Evolutionary conservation across 1,284 basidiomycete species (phyloP).

Genomic region (Ustilago sp.): DNA sequence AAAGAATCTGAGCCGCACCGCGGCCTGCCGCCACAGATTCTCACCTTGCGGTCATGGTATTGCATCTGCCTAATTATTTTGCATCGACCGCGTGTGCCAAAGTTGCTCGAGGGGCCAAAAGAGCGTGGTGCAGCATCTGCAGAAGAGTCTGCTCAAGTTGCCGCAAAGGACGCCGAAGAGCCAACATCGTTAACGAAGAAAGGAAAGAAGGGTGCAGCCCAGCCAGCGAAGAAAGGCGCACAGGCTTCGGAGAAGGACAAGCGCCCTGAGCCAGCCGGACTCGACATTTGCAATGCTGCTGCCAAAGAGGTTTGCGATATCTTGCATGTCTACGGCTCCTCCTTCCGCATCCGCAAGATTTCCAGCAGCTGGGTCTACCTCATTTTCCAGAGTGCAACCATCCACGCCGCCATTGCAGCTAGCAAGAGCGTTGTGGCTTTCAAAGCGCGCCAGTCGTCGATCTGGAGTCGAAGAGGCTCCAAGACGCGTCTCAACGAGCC

Average conservation of each 20-base stretch:
- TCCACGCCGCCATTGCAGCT: conserved; percentile 48
- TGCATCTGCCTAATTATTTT: conserved; percentile 54
- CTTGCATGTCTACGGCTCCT: conserved; percentile 48
- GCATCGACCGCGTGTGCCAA: conserved; percentile 48
- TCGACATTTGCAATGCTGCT: conserved; percentile 49
- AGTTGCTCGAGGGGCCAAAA: conserved; percentile 23
- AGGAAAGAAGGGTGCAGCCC: conserved; percentile 1
- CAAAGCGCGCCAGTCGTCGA: conserved; percentile 43
- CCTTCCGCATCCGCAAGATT: conserved; percentile 54
- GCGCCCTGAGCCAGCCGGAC: conserved; percentile 28
- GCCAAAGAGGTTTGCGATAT: conserved; percentile 52
- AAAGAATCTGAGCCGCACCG: conserved; percentile 32
- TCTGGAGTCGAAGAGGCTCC: conserved; percentile 28
- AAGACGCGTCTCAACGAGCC: background rate
- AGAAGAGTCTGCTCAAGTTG: background rate
- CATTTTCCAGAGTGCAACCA: conserved; percentile 56
- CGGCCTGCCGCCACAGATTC: conserved; percentile 44
- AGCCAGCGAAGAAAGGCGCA: background rate
- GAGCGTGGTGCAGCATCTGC: conserved; percentile 2
- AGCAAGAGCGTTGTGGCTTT: conserved; percentile 43
- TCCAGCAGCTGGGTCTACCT: conserved; percentile 55
- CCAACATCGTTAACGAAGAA: background rate
- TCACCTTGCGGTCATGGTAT: conserved; percentile 55
- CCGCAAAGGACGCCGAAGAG: background rate
- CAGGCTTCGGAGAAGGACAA: conserved; percentile 3